Base-by-base conservation (phyloP, 495 filamentous ascomycete genomes). In the Hypoxylon fragiforme region DNA sequence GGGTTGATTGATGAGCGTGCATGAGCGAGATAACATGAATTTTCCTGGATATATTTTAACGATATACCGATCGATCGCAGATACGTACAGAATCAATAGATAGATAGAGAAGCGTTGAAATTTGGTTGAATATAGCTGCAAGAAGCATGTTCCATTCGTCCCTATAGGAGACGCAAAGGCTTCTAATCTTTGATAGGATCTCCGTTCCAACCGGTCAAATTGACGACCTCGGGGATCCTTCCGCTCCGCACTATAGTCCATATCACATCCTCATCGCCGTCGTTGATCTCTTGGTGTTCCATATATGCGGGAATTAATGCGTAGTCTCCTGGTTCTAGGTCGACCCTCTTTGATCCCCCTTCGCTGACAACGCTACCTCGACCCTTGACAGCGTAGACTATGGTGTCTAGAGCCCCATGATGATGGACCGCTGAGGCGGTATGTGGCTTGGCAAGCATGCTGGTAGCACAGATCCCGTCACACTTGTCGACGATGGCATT, bases 271-370 rank as follows among this genome's bases (percentile, higher is more conserved):
- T 78, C 79, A 28, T 81, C 78, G 8, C 71, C 66, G 20, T 82
- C 79, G 47, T 83, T 83, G 30, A 81, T 70, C 63, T 81, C 79
- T 60, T 82, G 79, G 52, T 83, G 80, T 58, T 82, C 78, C 19
- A 72, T 72, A 28, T 62, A 81, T 0, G 81, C 77, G 0, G 78
- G 81, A 24, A 84, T 82, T 26, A 81, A 65, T 0, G 78, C 78
- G 48, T 76, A 82, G 54, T 83, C 80, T 0, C 80, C 79, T 0
- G 76, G 73, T 13, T 62, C 69, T 8, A 85, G 63, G 3, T 74
- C 64, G 34, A 80, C 67, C 19, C 75, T 70, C 42, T 70, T 77
- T 1, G 12, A 12, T 11, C 62, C 61, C 12, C 58, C 58, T 42
- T 65, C 65, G 35, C 49, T 58, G 32, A 82, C 66, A 41, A 83